Evolutionary conservation across 768 basidiomycete species (phyloP).

Genomic region (Naganishia friedmannii): DNA sequence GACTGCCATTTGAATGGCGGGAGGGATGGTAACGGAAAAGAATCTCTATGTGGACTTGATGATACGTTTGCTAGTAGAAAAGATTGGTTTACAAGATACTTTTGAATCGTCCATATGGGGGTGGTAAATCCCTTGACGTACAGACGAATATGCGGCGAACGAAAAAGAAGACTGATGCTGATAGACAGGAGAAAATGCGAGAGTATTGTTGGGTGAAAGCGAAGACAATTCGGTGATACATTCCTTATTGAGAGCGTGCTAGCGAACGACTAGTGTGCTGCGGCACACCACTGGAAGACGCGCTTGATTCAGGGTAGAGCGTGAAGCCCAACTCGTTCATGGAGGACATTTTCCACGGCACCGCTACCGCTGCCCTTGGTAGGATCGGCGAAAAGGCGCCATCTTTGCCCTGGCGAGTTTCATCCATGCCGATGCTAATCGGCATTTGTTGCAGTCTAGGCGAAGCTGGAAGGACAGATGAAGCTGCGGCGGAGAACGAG

Average conservation of each 20-base stretch:
- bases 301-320: neutral
- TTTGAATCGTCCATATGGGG: conserved; percentile 1
- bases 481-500: conserved; percentile 15
- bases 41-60: conserved; percentile 16
- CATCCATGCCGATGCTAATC: neutral
- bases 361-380: conserved; percentile 15
- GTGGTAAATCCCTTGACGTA: neutral
- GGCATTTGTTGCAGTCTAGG: conserved; percentile 25
- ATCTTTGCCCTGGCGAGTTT: conserved; percentile 22
- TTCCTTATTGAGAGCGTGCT: conserved; percentile 12
- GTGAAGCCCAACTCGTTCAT: conserved; percentile 3
- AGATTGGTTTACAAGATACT: neutral
- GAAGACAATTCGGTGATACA: neutral
- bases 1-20: neutral
- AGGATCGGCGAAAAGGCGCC: conserved; percentile 22
- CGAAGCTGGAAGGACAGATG: neutral
- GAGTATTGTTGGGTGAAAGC: neutral
- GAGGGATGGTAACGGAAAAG: neutral
- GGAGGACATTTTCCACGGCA: conserved; percentile 25
- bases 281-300: neutral
- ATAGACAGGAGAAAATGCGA: neutral
- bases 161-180: neutral
- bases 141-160: neutral
- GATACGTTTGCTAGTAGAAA: neutral
- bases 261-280: conserved; percentile 1